phyloP scores from a whole-genome alignment of 106 monocot species.

The Cymbidium sinense region DNA sequence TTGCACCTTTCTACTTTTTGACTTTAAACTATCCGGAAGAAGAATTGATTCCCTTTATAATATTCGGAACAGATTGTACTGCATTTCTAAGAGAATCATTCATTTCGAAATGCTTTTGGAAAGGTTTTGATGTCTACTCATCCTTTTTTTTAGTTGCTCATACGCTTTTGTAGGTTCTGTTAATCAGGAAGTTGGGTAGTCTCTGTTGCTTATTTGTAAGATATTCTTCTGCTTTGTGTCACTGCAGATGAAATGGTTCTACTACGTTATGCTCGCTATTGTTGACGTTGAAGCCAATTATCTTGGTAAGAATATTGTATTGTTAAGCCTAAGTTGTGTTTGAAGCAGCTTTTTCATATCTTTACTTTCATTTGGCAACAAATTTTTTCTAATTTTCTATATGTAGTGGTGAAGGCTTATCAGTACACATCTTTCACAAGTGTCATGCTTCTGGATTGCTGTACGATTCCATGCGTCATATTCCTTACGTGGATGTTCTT shows the following conservation, averaged over 20 bases:
- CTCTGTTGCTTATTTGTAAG: neutral
- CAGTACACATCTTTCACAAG: conserved; percentile 96
- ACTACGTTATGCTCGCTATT: conserved; percentile 69
- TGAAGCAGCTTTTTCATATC: too few species aligned
- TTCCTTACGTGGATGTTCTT: conserved; percentile 88
- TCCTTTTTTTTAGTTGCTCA: neutral
- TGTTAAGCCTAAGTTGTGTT: too few species aligned
- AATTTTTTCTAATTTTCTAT: too few species aligned
- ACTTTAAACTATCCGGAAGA: neutral
- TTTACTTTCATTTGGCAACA: too few species aligned
- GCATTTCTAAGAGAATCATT: neutral
- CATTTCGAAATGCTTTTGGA: neutral
- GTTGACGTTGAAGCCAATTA: conserved; percentile 94
- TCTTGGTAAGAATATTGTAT: too few species aligned
- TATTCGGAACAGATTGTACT: neutral
- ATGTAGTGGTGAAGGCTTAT: conserved; percentile 91
- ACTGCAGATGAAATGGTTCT: conserved; percentile 83
- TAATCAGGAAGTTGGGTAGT: neutral
- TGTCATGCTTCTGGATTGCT: conserved; percentile 92
- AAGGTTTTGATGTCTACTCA: neutral
- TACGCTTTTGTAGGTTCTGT: too few species aligned
- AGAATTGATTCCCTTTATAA: neutral
- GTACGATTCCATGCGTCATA: conserved; percentile 84
- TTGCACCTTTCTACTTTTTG: too few species aligned
- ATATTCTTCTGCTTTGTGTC: conserved; percentile 1